These are phyloP conservation scores for Kodamaea ohmeri DNA, from an alignment of 1,139 yeast genomes.

Conservation along the genomic window DNA sequence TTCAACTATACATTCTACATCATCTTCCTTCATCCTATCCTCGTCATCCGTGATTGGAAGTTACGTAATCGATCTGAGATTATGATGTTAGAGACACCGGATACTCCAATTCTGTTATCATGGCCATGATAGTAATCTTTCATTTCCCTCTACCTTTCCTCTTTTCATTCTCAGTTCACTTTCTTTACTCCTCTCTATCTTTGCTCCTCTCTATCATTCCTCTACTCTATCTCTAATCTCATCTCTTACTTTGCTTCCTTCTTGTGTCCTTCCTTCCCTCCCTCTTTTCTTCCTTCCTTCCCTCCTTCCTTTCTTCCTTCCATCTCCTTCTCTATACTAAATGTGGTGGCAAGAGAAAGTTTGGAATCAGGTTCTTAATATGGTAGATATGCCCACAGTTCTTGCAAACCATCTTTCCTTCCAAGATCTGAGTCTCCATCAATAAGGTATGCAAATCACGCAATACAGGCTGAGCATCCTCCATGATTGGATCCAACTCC, in stretches of 20 bases:
- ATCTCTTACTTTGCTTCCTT: neutral
- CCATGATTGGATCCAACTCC: conserved; percentile 49
- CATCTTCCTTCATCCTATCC: no score
- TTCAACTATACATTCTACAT: no score
- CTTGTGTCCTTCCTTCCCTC: neutral
- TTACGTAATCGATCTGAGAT: no score
- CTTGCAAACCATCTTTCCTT: conserved; percentile 86
- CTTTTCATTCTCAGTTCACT: neutral
- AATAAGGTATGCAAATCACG: conserved; percentile 75
- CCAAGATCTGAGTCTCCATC: conserved; percentile 78
- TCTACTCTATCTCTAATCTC: neutral
- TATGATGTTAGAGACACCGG: no score
- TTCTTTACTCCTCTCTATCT: neutral
- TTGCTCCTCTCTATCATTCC: neutral
- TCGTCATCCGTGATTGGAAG: no score
- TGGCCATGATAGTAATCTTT: no score
- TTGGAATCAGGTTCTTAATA: conserved; percentile 91
- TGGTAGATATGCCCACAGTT: conserved; percentile 85
- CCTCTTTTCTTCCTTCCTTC: neutral
- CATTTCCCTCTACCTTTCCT: neutral
- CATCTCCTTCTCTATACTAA: conserved; percentile 26
- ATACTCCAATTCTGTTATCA: no score
- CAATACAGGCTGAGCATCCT: conserved; percentile 61
- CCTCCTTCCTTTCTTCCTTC: neutral
- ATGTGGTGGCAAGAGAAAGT: conserved; percentile 92